Percentiles rank a stretch among this genome's conserved stretches.
Conservation (phyloP, 1,139 yeast species). For the Suhomyces kunorum region DNA sequence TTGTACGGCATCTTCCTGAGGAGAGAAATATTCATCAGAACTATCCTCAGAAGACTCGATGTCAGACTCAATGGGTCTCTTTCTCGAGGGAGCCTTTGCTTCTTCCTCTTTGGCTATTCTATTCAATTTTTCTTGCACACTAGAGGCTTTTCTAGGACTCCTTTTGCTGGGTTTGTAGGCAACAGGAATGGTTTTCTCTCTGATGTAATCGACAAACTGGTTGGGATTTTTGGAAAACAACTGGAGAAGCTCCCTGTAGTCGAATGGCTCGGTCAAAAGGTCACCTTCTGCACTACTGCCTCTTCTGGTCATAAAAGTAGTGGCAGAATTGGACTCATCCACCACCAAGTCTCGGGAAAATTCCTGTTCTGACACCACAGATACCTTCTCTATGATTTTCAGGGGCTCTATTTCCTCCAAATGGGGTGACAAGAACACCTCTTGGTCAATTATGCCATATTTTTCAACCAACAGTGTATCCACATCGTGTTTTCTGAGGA, state of each 20-base stretch:
- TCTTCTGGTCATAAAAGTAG: constrained; percentile 39
- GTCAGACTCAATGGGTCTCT: constrained; percentile 4
- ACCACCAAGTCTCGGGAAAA: constrained; percentile 24
- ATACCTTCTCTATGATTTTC: constrained; percentile 34
- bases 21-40: constrained; percentile 7
- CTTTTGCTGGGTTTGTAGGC: constrained; percentile 18
- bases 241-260: constrained; percentile 32
- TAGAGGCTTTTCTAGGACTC: constrained; percentile 6
- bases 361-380: constrained; percentile 33
- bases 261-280: constrained; percentile 34
- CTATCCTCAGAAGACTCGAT: constrained; percentile 1
- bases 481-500: constrained; percentile 29
- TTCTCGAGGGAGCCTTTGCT: not conserved
- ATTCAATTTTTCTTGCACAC: constrained; percentile 13
- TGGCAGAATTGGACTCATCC: constrained; percentile 31
- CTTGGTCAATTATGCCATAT: constrained; percentile 17
- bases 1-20: constrained; percentile 12
- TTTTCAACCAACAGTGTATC: constrained; percentile 10
- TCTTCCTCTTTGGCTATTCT: constrained; percentile 3
- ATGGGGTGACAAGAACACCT: constrained; percentile 46
- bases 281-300: constrained; percentile 38
- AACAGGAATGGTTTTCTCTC: constrained; percentile 27
- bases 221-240: constrained; percentile 25
- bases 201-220: constrained; percentile 26
- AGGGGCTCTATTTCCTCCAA: constrained; percentile 32